Evolutionary conservation across 78 protist species (phyloP), one percentile per base, ranked within the genome.

Genomic region (Dictyostelium citrinum): DNA sequence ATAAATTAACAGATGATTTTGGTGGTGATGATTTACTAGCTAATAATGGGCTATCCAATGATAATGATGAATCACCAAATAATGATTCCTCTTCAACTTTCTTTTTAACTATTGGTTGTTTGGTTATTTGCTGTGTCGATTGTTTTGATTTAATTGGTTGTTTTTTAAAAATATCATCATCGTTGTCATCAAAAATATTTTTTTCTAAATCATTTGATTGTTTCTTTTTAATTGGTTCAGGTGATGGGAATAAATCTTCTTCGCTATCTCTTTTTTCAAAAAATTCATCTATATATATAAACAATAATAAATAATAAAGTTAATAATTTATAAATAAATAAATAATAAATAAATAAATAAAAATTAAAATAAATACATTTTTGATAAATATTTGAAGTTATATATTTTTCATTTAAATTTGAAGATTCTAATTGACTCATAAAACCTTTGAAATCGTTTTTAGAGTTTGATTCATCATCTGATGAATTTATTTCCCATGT

Each of bases 351-450:
- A 43, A 43, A 43, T 43, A 43, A 43, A 43, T 43, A 14, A 20
- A 55, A 55, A 17, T 0, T 49, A 14, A 16, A 33, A 35, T 31
- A 20, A n/a, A 20, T 77, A 77, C 83, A 77, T 77, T 77, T 77
- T 77, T 77, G 83, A 77, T 77, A 77, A 77, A 77, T 77, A 45
- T 39, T 77, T n/a, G 83, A n/a, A 35, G 49, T 24, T 2, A 35
- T 41, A 27, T 46, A 29, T 35, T 77, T 39, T 41, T 77, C 83
- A 10, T 77, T 77, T 16, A 77, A 16, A 12, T 39, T 24, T 24
- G 67, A 46, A 45, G 83, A 46, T 29, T 46, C 67, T 29, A 77
- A 46, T 77, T 77, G 83, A 4, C 33, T 46, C 37, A 45, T 39
- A 29, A 77, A 77, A 27, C 43, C 24, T 27, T 77, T 41, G 31